Percentiles rank a stretch among this genome's conserved stretches.
These are phyloP conservation scores for Exserohilum turcica DNA, from an alignment of 2,329 filamentous ascomycete genomes.

Conservation along the genomic window DNA sequence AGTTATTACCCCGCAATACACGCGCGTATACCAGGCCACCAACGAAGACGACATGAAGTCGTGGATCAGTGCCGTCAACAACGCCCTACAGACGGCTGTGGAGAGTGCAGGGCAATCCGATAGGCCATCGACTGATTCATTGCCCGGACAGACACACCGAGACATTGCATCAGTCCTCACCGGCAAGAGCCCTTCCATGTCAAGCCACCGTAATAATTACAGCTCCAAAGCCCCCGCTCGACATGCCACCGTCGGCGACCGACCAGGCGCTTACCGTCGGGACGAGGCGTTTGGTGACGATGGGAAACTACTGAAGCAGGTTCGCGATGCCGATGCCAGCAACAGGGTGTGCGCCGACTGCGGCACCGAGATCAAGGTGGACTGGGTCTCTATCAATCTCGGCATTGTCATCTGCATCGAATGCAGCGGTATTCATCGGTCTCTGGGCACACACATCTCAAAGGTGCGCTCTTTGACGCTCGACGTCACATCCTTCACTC, in stretches of 20 bases:
- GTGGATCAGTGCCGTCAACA: constrained; percentile 97
- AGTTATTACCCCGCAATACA: constrained; percentile 95
- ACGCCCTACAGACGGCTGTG: constrained; percentile 92
- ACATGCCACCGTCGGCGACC: constrained; percentile 88
- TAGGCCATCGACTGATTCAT: constrained; percentile 57
- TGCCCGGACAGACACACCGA: constrained; percentile 66
- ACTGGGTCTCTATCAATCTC: constrained; percentile 98
- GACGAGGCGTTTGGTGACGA: constrained; percentile 79
- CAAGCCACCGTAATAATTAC: constrained; percentile 58
- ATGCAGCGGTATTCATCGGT: constrained; percentile 96
- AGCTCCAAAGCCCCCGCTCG: constrained; percentile 70
- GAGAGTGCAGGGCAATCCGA: constrained; percentile 71
- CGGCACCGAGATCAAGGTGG: constrained; percentile 86
- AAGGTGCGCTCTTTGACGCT: constrained; percentile 95
- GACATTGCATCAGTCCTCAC: constrained; percentile 93
- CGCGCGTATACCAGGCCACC: constrained; percentile 94
- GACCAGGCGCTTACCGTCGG: constrained; percentile 70
- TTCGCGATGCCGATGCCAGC: constrained; percentile 88
- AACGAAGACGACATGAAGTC: constrained; percentile 97
- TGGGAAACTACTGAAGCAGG: constrained; percentile 81
- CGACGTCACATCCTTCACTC: constrained; percentile 94
- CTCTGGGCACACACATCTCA: constrained; percentile 94
- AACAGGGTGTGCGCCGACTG: constrained; percentile 96
- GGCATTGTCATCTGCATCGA: constrained; percentile 97
- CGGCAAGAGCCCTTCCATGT: constrained; percentile 81